phyloP scores from a whole-genome alignment of 352 stramenopile genomes.

The Pythium aquatile region DNA sequence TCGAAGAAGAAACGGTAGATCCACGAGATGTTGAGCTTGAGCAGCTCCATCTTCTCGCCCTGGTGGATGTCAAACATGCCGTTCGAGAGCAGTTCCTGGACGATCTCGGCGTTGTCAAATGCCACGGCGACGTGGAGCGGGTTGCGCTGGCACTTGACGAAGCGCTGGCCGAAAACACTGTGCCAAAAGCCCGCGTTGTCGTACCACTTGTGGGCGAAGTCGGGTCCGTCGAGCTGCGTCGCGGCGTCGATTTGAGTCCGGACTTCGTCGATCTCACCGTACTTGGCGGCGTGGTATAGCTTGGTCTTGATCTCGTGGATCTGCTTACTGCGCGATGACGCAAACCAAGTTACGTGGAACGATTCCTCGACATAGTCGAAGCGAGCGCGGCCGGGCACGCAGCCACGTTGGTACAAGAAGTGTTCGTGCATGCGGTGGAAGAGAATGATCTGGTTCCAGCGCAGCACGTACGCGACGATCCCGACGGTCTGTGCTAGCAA shows the following conservation, averaged over 20 bases:
- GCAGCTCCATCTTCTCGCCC: slow-evolving; percentile 71
- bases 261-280: slow-evolving; percentile 56
- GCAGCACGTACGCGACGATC: slow-evolving; percentile 53
- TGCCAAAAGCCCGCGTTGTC: slow-evolving; percentile 28
- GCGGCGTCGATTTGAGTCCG: slow-evolving; percentile 44
- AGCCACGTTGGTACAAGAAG: slow-evolving; percentile 70
- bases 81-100: slow-evolving; percentile 57
- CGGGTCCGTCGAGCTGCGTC: slow-evolving; percentile 48
- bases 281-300: slow-evolving; percentile 66
- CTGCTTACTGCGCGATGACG: slow-evolving; percentile 36
- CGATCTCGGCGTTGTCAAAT: slow-evolving; percentile 66
- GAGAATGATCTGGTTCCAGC: slow-evolving; percentile 78
- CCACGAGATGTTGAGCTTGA: slow-evolving; percentile 65
- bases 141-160: slow-evolving; percentile 56
- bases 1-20: slow-evolving; percentile 70
- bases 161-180: slow-evolving; percentile 22
- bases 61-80: slow-evolving; percentile 68
- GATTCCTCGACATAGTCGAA: slow-evolving; percentile 68
- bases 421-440: slow-evolving; percentile 81
- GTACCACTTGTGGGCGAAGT: slow-evolving; percentile 74
- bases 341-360: slow-evolving; percentile 43
- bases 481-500: slow-evolving; percentile 52
- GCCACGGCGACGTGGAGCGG: slow-evolving; percentile 73
- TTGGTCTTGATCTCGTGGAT: slow-evolving; percentile 48
- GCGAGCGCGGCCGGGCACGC: slow-evolving; percentile 49